Evolutionary conservation across 2,329 filamentous ascomycete species (phyloP).

Genomic region (Byssochlamys sp.): DNA sequence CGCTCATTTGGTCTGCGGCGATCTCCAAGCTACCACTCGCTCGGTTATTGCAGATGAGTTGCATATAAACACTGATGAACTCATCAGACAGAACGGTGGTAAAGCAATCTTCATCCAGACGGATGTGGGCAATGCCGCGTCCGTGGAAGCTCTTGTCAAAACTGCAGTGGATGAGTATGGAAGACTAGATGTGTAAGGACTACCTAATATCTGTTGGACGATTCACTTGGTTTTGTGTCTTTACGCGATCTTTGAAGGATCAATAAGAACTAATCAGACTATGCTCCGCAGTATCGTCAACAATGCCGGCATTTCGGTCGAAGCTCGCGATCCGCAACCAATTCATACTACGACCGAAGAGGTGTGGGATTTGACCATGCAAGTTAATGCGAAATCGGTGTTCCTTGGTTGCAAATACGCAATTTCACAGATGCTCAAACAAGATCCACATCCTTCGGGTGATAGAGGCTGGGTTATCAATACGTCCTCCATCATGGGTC

Average conservation of each 20-base stretch:
- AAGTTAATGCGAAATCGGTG: constrained; percentile 31
- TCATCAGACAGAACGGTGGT: background rate
- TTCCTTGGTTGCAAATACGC: constrained; percentile 36
- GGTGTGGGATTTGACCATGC: constrained; percentile 12
- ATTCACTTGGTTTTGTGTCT: background rate
- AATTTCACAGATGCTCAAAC: constrained; percentile 30
- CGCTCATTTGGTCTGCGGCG: constrained; percentile 14
- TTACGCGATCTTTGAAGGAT: background rate
- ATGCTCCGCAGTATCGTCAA: background rate
- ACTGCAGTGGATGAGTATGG: background rate
- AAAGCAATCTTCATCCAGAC: background rate
- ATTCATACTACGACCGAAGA: background rate
- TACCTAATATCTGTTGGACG: background rate
- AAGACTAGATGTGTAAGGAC: background rate
- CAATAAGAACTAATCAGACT: background rate
- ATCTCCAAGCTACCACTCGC: constrained; percentile 6
- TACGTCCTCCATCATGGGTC: constrained; percentile 21
- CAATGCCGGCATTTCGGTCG: background rate
- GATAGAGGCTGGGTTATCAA: constrained; percentile 31
- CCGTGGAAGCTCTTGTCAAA: background rate
- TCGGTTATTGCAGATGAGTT: background rate
- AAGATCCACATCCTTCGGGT: constrained; percentile 23
- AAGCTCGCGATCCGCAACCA: background rate
- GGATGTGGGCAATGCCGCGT: background rate
- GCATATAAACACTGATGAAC: constrained; percentile 3